Base-by-base conservation (phyloP, 2,329 filamentous ascomycete species). In the Cordyceps sp. region DNA sequence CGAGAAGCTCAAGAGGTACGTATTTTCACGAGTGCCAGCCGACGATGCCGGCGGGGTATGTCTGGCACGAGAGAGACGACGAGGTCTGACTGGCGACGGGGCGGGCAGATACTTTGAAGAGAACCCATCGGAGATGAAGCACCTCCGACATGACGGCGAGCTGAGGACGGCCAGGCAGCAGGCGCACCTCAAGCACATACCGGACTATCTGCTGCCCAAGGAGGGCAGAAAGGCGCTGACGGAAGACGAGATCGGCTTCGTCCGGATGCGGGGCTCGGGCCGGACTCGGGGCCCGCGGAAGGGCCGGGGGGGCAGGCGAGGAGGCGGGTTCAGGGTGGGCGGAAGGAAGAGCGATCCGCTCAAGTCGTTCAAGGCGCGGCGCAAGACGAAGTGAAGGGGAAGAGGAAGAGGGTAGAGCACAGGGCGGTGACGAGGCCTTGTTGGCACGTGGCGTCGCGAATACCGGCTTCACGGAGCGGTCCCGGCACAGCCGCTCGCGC, bases 171-270 rank as follows among this genome's bases (percentile, higher is more conserved):
- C 86, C 12, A 66, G 82, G 36, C 75, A 85, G 29, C 86, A 96
- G 55, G 70, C 80, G 7, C 90, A 98, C 61, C 61, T 98, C 41
- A 92, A 84, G 57, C 83, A 94, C 52, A 81, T 98, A 2, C 90
- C 90, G 0, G 86, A 94, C 29, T 98, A 98, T 50, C 59, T 98
- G 32, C 62, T 98, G 44, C 90, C 90, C 59, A 67, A 55, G 48
- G 85, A 71, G 48, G 78, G 78, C 26, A 79, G 73, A 52, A 77
- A 79, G 46, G 75, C 68, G 0, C 57, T 83, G 33, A 69, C 68
- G 22, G 74, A 33, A 61, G 67, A 70, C 18, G 67, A 82, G 36
- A 64, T 85, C 33, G 83, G 83, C 2, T 90, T 84, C 45, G 83
- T 93, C 22, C 73, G 79, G 0, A 62, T 77, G 41, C 60, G 61